Conservation (phyloP, 2,329 filamentous ascomycete species). For the Cordyceps cateniannulata region DNA sequence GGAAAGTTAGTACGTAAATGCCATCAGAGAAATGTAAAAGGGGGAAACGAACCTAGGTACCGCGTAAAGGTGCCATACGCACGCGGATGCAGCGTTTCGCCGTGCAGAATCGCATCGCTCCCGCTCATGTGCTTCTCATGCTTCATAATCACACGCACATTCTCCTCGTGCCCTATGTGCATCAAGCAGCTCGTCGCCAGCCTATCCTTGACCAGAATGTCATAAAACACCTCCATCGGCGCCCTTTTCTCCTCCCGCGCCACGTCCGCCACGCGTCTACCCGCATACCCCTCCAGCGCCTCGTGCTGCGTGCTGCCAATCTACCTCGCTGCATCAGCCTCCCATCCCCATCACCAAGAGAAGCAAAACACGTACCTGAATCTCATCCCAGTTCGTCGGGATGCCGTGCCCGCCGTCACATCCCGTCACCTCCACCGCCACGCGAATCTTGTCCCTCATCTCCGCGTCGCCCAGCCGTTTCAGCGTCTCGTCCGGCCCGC, state of each 20-base stretch:
- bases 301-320: slow-evolving; percentile 16
- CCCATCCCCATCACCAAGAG: not conserved
- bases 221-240: slow-evolving; percentile 18
- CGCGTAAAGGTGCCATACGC: slow-evolving; percentile 21
- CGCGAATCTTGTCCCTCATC: slow-evolving; percentile 17
- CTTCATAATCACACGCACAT: slow-evolving; percentile 20
- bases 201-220: slow-evolving; percentile 18
- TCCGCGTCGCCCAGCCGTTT: slow-evolving; percentile 16
- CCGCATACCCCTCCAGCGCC: slow-evolving; percentile 16
- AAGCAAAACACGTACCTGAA: slow-evolving; percentile 14
- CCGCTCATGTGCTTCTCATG: slow-evolving; percentile 21
- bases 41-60: slow-evolving; percentile 15
- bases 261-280: slow-evolving; percentile 17
- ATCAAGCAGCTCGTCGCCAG: slow-evolving; percentile 20
- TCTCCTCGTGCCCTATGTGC: slow-evolving; percentile 21
- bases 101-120: slow-evolving; percentile 21
- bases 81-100: slow-evolving; percentile 19
- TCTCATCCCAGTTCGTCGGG: slow-evolving; percentile 22
- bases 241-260: slow-evolving; percentile 12
- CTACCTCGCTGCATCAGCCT: not conserved
- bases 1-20: too few relatives aligned
- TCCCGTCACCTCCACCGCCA: slow-evolving; percentile 19
- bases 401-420: slow-evolving; percentile 23
- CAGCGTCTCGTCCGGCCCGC: slow-evolving; percentile 18
- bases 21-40: not conserved